Conservation (phyloP, 208 protist species). For the Crithidia mellificae region DNA sequence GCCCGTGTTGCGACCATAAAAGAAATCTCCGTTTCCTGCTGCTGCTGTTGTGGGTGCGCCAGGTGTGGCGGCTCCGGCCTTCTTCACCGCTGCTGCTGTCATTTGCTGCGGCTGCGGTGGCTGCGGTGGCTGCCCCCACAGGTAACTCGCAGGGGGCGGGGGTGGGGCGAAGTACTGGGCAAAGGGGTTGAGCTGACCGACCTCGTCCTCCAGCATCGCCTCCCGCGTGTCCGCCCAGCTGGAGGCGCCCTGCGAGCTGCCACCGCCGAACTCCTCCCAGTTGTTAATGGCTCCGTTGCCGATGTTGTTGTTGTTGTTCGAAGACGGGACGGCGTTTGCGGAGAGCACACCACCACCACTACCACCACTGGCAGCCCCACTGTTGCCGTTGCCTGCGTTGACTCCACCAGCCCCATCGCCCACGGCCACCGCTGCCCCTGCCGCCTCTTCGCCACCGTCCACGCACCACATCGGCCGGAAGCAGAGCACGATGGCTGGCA, state of each 20-base stretch:
- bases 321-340: constrained; percentile 10
- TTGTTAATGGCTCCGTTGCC: constrained; percentile 4
- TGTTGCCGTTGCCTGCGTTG: no score
- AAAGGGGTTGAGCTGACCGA: constrained; percentile 76
- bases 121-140: constrained; percentile 17
- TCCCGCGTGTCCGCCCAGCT: constrained; percentile 42
- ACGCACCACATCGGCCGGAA: constrained; percentile 40
- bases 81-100: constrained; percentile 22
- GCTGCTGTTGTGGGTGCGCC: neutral
- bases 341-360: no score
- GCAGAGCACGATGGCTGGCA: constrained; percentile 56
- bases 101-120: constrained; percentile 3
- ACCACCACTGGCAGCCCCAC: no score
- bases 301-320: neutral
- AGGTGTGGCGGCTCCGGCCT: neutral
- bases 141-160: constrained; percentile 39
- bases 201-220: constrained; percentile 58
- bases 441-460: constrained; percentile 15
- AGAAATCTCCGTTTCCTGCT: neutral
- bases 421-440: constrained; percentile 1
- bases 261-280: constrained; percentile 30
- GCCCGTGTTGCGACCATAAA: constrained; percentile 16
- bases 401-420: no score
- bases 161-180: constrained; percentile 50
- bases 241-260: constrained; percentile 39